phyloP scores from a whole-genome alignment of 139 green algal species.

The Chlamydomonas sphaeroides region DNA sequence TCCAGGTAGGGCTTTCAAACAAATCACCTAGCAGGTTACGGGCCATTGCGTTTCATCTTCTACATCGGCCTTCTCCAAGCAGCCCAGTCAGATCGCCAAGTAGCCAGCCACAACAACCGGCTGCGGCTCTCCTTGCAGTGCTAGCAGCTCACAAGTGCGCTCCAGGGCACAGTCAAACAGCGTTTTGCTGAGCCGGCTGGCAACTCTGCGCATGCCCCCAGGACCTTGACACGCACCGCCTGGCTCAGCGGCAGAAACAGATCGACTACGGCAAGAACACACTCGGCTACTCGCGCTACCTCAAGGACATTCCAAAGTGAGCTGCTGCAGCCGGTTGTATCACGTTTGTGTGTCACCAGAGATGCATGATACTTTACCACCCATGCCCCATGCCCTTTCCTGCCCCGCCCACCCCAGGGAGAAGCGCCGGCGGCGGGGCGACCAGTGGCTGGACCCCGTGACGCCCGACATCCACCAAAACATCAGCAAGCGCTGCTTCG shows the following conservation, averaged over 20 bases:
- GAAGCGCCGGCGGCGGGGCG: constrained; percentile 38
- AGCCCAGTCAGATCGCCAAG: too few relatives aligned
- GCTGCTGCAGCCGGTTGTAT: background rate
- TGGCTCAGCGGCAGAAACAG: constrained; percentile 89
- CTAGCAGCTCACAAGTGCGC: too few relatives aligned
- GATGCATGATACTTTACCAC: background rate
- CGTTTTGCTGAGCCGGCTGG: too few relatives aligned
- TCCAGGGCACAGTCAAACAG: too few relatives aligned
- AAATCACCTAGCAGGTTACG: too few relatives aligned
- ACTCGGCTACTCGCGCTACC: constrained; percentile 84
- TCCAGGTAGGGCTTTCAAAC: too few relatives aligned
- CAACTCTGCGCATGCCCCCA: too few relatives aligned
- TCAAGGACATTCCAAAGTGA: constrained; percentile 72
- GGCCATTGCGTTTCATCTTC: too few relatives aligned
- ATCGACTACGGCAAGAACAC: constrained; percentile 95
- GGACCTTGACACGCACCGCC: constrained; percentile 40
- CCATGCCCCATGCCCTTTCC: too few relatives aligned
- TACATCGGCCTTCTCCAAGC: too few relatives aligned
- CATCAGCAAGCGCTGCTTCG: constrained; percentile 64
- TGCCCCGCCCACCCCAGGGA: constrained; percentile 45
- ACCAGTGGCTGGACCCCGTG: constrained; percentile 47
- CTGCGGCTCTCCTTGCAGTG: too few relatives aligned
- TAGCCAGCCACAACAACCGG: too few relatives aligned
- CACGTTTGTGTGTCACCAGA: background rate
- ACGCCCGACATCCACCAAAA: constrained; percentile 73